Conservation (phyloP, 2,329 filamentous ascomycete species). For the Graphiopsis chlorocephala region DNA sequence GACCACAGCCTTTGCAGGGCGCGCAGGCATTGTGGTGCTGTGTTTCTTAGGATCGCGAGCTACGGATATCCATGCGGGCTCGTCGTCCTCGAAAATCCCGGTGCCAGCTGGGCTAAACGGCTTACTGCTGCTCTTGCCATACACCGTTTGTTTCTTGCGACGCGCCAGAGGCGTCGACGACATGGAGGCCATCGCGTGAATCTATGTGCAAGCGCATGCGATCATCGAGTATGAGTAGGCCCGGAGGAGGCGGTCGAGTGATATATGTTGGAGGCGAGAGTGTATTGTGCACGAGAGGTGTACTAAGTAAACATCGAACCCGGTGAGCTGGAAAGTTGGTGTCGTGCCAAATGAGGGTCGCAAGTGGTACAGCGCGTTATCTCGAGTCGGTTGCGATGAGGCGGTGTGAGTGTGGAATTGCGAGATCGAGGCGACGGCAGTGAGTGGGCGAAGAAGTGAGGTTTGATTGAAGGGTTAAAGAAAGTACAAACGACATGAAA, state of each 20-base stretch:
- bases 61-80: conserved; percentile 8
- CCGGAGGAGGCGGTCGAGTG: not conserved
- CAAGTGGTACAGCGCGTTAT: not conserved
- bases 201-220: not conserved
- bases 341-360: not conserved
- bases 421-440: not conserved
- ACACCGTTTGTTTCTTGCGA: conserved; percentile 26
- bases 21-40: not conserved
- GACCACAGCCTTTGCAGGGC: conserved; percentile 1
- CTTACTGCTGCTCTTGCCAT: conserved; percentile 24
- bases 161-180: conserved; percentile 17
- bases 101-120: conserved; percentile 21
- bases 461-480: not conserved
- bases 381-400: not conserved
- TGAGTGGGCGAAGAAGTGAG: not conserved
- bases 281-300: not conserved
- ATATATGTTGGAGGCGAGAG: not conserved
- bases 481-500: not conserved
- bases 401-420: not conserved
- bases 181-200: conserved; percentile 2
- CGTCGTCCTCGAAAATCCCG: conserved; percentile 23
- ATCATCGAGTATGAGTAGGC: no score
- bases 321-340: no score
- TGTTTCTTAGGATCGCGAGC: not conserved
- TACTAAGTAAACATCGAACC: not conserved